Evolutionary conservation across 2,329 filamentous ascomycete species (phyloP), one percentile per base, ranked within the genome.

Genomic region (Diaporthe nobilis): DNA sequence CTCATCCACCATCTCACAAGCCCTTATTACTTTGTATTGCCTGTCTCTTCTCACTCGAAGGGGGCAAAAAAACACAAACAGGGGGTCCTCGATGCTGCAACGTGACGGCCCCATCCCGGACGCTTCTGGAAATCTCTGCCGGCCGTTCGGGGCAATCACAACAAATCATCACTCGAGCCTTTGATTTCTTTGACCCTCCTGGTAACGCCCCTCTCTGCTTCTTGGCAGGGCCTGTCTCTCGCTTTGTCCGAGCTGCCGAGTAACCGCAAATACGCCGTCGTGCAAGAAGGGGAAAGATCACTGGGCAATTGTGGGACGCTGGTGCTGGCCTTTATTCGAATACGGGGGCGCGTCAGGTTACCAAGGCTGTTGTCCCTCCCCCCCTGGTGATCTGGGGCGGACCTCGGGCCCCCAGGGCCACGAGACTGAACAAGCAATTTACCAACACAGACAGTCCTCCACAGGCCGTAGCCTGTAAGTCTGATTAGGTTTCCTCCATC

Each of bases 61-160:
- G 49, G 65, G 44, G 31, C 37, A 39, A 15, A 55, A 25, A 25
- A 20, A 12, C 34, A 34, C n/a, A 25, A 12, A 12, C 61, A 53
- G 65, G 49, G 34, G 31, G 49, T 25, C 37, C 25, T 70, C 65
- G 65, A 70, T 70, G 65, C 65, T 70, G 65, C 65, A 55, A 70
- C 65, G 65, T 70, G 65, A 70, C 20, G 58, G n/a, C 49, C 51
- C 58, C 58, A 73, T 73, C 71, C 49, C 44, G 34, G 51, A 61
- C 53, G 63, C 63, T 74, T 71, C 63, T 74, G 61, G 63, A 76
- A 76, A 76, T 74, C 53, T 76, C 74, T 76, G 63, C 74, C 63
- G 42, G 63, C 20, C 55, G 55, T 49, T 71, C 44, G 53, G 67
- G 34, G 58, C 57, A 47, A 71, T 49, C 73, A 51, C 57, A 51